Evolutionary conservation across 2,329 filamentous ascomycete species (phyloP), one percentile per base, ranked within the genome.

Genomic region (Amesomyces nigricolor): DNA sequence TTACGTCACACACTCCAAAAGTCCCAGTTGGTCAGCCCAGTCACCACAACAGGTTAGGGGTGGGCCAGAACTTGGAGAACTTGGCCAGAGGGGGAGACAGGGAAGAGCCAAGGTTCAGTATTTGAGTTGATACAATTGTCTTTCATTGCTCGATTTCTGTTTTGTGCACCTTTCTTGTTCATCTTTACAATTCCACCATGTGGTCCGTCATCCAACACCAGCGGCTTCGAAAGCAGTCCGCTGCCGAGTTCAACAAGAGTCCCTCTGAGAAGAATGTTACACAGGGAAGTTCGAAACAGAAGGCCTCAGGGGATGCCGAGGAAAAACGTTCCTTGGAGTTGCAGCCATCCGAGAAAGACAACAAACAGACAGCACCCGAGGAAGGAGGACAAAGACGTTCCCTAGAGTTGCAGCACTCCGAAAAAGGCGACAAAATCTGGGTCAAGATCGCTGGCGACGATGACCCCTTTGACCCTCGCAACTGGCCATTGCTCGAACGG

Each of bases 391-490:
- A n/a, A 17, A 9, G n/a, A 16, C 13, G 5, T 17, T 5, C 38
- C 16, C 16, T 17, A 11, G 40, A 10, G 5, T 11, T 26, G 11
- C 46, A 48, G 1, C 17, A 16, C 17, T 44, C 29, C 16, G 13
- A 32, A 1, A 13, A 43, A 11, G 51, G 40, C 35, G 14, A 40
- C 46, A 57, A 53, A 30, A 35, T 51, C n/a, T 47, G 26, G 19
- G 16, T 58, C 48, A 40, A 35, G 13, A 49, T 40, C 2, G n/a
- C 26, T 3, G 49, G 45, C 44, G 45, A 59, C n/a, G 46, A 61
- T 73, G n/a, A 71, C 40, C 46, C 52, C 17, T 5, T 54, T 10
- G 46, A 76, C 53, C 75, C 76, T 14, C 70, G 70, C 9, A 77
- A 77, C 62, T 78, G 74, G 75, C 62, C 69, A 3, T 55, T 68